phyloP scores from a whole-genome alignment of 139 green algal genomes.

The Chara braunii region DNA sequence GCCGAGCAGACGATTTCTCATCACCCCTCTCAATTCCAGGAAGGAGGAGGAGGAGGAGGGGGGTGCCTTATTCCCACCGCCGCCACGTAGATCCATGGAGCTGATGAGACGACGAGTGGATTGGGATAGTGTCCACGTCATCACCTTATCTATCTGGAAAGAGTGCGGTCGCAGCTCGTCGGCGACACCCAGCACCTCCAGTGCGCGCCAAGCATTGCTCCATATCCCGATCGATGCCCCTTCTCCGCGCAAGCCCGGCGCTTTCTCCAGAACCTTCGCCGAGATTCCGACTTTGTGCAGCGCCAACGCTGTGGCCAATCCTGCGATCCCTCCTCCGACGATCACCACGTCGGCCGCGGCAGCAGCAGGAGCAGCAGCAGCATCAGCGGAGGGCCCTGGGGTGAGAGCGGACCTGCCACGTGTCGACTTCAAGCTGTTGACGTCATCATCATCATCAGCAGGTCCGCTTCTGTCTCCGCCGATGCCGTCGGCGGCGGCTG shows the following conservation, averaged over 20 bases:
- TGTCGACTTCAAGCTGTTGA: too few species aligned
- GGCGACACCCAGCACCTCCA: conserved; percentile 21
- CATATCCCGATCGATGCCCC: conserved; percentile 16
- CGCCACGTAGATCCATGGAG: neutral
- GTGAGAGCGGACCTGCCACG: too few species aligned
- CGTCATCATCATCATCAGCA: too few species aligned
- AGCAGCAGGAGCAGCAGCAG: too few species aligned
- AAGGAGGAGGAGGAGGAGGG: neutral
- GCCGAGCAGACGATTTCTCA: neutral
- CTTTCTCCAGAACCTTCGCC: conserved; percentile 15
- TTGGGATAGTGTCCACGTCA: neutral
- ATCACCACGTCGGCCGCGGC: conserved; percentile 34
- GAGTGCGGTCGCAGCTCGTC: conserved; percentile 4
- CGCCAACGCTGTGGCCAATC: conserved; percentile 23
- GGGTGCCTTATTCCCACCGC: neutral
- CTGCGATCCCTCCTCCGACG: conserved; percentile 21
- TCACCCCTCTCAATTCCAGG: conserved; percentile 24
- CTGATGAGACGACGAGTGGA: neutral
- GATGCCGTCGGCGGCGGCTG: too few species aligned
- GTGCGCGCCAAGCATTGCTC: conserved; percentile 25
- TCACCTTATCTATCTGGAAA: conserved; percentile 3
- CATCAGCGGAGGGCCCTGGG: too few species aligned
- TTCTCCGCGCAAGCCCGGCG: neutral
- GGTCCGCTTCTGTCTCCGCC: too few species aligned
- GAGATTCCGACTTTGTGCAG: conserved; percentile 14